Percentiles rank a stretch among this genome's conserved stretches.
These are phyloP conservation scores for Hypholoma fasciculare DNA, from an alignment of 768 basidiomycete species.

Conservation along the genomic window DNA sequence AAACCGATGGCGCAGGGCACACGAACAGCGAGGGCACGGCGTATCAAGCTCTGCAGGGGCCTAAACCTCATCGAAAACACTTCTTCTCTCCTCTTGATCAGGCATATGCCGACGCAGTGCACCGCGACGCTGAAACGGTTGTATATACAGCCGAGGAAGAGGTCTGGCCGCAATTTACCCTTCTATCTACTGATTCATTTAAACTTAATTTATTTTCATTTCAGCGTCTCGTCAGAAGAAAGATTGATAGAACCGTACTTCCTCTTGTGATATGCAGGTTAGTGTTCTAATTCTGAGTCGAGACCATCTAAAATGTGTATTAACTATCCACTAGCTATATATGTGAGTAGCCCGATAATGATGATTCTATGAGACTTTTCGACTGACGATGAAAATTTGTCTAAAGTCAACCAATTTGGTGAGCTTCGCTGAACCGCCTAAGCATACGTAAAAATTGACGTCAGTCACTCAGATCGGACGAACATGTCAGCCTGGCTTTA, in stretches of 20 bases:
- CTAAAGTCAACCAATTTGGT: conserved; percentile 52
- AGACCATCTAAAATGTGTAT: not conserved
- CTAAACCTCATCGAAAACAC: conserved; percentile 39
- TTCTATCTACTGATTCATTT: not conserved
- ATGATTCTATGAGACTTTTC: not conserved
- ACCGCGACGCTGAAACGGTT: conserved; percentile 48
- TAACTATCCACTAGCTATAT: conserved; percentile 35
- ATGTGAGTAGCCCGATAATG: conserved; percentile 33
- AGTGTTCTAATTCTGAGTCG: conserved; percentile 4
- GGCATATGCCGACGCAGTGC: conserved; percentile 47
- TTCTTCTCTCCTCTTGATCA: conserved; percentile 51
- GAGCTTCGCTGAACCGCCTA: conserved; percentile 7
- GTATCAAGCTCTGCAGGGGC: conserved; percentile 40
- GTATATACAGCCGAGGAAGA: conserved; percentile 52
- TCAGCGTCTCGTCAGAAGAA: conserved; percentile 43
- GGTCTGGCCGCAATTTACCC: conserved; percentile 21
- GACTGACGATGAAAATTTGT: not conserved
- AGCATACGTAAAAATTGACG: not conserved
- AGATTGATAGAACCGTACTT: conserved; percentile 53
- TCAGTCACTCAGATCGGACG: conserved; percentile 42
- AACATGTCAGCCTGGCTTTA: conserved; percentile 42
- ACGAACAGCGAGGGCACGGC: conserved; percentile 34
- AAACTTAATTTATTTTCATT: not conserved
- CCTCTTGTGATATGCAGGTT: conserved; percentile 52
- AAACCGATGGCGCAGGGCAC: conserved; percentile 13